Conservation (phyloP, 805 yeast species). For the Saccharomycopsis vini region DNA sequence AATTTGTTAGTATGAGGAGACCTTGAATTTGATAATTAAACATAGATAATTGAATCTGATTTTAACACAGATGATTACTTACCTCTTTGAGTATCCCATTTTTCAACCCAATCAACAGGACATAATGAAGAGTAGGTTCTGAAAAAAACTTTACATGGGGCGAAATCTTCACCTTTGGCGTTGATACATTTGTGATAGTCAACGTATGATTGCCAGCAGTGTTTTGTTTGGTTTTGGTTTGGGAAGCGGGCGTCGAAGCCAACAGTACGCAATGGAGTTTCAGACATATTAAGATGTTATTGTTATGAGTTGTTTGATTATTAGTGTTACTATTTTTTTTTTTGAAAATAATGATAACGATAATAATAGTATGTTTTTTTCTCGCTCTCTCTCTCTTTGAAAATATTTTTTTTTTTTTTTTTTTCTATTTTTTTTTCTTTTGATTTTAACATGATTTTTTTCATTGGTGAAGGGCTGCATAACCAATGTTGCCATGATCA, state of each 20-base stretch:
- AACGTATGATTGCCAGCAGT: conserved; percentile 96
- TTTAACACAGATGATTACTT: too few relatives aligned
- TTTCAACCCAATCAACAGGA: conserved; percentile 77
- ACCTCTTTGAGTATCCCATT: conserved; percentile 78
- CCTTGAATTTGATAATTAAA: too few relatives aligned
- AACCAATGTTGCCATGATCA: not conserved
- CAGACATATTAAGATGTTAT: conserved; percentile 26
- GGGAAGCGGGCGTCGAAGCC: conserved; percentile 94
- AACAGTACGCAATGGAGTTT: conserved; percentile 48
- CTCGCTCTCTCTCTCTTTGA: not conserved
- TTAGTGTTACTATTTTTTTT: too few relatives aligned
- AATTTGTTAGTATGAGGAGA: conserved; percentile 8
- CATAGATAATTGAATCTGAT: too few relatives aligned
- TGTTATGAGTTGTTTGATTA: not conserved
- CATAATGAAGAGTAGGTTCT: conserved; percentile 82
- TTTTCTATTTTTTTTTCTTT: not conserved
- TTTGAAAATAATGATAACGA: too few relatives aligned
- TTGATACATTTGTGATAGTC: conserved; percentile 97
- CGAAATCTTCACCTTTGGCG: conserved; percentile 96
- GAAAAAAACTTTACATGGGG: conserved; percentile 93
- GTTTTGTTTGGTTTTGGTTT: conserved; percentile 93
- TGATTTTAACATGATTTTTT: not conserved
- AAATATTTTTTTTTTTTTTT: not conserved
- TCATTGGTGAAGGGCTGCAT: conserved; percentile 4
- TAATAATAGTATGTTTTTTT: not conserved